Conservation (phyloP, 306 rosid genomes). For the Acacia confusa region DNA sequence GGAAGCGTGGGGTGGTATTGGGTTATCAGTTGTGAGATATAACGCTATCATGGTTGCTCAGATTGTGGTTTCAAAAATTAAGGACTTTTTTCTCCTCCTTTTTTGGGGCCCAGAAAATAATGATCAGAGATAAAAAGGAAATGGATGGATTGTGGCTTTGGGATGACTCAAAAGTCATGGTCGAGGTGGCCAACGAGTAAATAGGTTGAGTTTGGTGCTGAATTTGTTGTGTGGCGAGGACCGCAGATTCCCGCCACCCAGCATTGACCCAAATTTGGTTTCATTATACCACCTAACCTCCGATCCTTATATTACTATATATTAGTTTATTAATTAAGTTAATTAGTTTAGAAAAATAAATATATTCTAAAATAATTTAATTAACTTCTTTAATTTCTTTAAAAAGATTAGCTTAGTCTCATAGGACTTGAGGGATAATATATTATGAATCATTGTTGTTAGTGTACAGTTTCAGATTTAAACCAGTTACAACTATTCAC, state of each 20-base stretch:
- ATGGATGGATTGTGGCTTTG: too few species aligned
- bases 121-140: too few species aligned
- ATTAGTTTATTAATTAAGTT: too few species aligned
- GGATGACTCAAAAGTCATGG: background rate
- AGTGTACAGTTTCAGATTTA: background rate
- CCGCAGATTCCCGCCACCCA: background rate
- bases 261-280: background rate
- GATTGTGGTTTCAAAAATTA: background rate
- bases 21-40: background rate
- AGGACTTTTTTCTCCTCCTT: background rate
- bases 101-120: too few species aligned
- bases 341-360: too few species aligned
- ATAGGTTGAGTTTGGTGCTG: background rate
- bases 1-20: background rate
- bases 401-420: too few species aligned
- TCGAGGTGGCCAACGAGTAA: background rate
- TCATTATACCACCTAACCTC: too few species aligned
- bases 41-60: background rate
- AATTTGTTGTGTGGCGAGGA: background rate
- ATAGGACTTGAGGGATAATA: too few species aligned
- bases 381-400: too few species aligned
- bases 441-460: background rate
- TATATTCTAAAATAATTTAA: too few species aligned
- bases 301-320: too few species aligned
- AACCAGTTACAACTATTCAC: too few species aligned